Base-by-base conservation (phyloP, 2,329 filamentous ascomycete genomes). In the Mariannaea elegans region DNA sequence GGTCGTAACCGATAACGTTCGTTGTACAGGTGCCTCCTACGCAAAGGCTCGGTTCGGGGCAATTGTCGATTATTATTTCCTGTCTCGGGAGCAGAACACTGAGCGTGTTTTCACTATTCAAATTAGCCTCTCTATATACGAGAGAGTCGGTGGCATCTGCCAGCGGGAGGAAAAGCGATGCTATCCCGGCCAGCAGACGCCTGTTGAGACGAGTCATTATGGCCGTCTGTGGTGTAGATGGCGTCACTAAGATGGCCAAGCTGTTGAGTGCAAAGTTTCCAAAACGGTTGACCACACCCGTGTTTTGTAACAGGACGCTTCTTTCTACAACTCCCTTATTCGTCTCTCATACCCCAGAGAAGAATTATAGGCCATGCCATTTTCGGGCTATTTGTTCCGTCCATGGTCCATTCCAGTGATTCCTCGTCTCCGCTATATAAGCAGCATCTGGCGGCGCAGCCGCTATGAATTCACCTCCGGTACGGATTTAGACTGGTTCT, bases 21-120 rank as follows among this genome's bases (percentile, higher is more conserved):
- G 58, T 61, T 21, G 58, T 61, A 48, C 58, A 61, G 16, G 52
- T 61, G 16, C 46, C 58, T 34, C 47, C 47, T 32, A 61, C 54
- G 48, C 59, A 61, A 4, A 61, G 54, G 48, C 54, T 58, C 44
- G 59, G 19, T 34, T 52, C 47, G 48, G 59, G 59, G 38, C 59
- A 61, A 27, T 57, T 57, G 19, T 52, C 41, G 47, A 52, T 57
- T 41, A 41, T 23, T 7, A 61, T 48, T 27, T 61, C 53, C 42
- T 57, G 53, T 36, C 58, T 52, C 3, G 52, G 53, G n/a, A 56
- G 53, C 46, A 61, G 52, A 46, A 61, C 47, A 51, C 48, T 57
- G 41, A 48, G 45, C 39, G 34, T 46, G 47, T 56, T 47, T 21
- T 61, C 53, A 29, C 41, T 50, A 19, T 50, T 46, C 23, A 44